Base-by-base conservation (phyloP, 345 rosid genomes). In the Cardamine resedifolia region DNA sequence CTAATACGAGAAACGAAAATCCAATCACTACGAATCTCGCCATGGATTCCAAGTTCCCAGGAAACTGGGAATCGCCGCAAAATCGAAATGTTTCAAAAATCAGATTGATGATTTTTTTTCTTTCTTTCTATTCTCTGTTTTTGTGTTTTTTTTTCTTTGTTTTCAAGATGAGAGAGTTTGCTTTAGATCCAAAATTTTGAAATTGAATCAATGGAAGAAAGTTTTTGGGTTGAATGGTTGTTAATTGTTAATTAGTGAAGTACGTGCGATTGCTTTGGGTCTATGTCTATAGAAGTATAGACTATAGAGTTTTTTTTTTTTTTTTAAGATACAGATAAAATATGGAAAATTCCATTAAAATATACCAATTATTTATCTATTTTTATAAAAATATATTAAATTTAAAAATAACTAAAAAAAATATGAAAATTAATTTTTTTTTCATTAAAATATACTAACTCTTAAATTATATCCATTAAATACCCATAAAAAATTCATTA, bases 1-100 rank as follows among this genome's bases (percentile, higher is more conserved):
- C 63, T 63, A 67, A 36, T 19, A 81, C 74, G 64, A 84, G 19
- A 19, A 83, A 74, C 70, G 82, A 61, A 60, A 77, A 64, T 66
- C 90, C 74, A 61, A 78, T 27, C 74, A 74, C 71, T 24, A 78
- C 58, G 49, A 76, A 58, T 63, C 77, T 79, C 80, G 65, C 72
- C 72, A 66, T 77, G 41, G 80, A 48, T 77, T 21, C 7, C 14
- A 65, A 9, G 6, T 50, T 67, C 61, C 64, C 73, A 68, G 20
- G 44, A 5, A 27, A 7, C 26, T 55, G 53, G 63, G 51, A 68
- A 68, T 53, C 62, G 69, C n/a, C 8, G 69, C 31, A 19, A 65
- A 49, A 20, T 65, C 58, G 30, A 33, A 43, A 31, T 33, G 58
- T 7, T 47, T 30, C 0, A 48, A 3, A 64, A 44, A 12, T 36